Base-by-base conservation (phyloP, 257 asterid genomes). In the Dorcoceras hygrometricum region DNA sequence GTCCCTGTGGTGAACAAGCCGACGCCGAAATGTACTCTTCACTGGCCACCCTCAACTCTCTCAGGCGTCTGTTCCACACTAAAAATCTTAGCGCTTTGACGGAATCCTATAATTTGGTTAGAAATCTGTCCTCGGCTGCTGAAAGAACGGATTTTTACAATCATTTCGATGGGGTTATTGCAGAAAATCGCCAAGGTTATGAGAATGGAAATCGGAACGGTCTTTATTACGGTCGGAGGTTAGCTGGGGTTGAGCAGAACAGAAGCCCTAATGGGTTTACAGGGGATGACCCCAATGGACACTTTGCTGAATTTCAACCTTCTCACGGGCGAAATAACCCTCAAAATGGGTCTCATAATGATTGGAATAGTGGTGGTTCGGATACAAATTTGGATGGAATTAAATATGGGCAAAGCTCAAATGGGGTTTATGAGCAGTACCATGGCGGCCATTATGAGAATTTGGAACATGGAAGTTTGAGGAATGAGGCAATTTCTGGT, bases 1-100 rank as follows among this genome's bases (percentile, higher is more conserved):
- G 2, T 34, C 46, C 46, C 46, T n/a, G n/a, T n/a, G 9, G 46
- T 10, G 12, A 2, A 57, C 48, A 62, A 57, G 46, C 9, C 19
- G n/a, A 29, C 69, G 50, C 73, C 56, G 66, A 59, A 9, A 89
- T 89, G 96, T 83, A 78, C 74, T 57, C 84, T 68, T 62, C 82
- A 0, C 61, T 59, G 68, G 9, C 69, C 66, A 59, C 82, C 51
- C 11, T 75, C 77, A 72, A 63, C 66, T 76, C 75, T 57, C 81
- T 89, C 66, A 67, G 71, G 43, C 71, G 70, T 7, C 55, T 70
- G 12, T 51, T 66, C 9, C 82, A 77, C 83, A 81, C 80, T 78
- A 73, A 59, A 62, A 31, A 75, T 11, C 31, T 36, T 7, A 23
- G 36, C 10, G 63, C 66, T 59, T 55, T 70, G 29, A 65, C 7